Evolutionary conservation across 148 eudicot species (phyloP).

Genomic region (Camellia granthamiana): DNA sequence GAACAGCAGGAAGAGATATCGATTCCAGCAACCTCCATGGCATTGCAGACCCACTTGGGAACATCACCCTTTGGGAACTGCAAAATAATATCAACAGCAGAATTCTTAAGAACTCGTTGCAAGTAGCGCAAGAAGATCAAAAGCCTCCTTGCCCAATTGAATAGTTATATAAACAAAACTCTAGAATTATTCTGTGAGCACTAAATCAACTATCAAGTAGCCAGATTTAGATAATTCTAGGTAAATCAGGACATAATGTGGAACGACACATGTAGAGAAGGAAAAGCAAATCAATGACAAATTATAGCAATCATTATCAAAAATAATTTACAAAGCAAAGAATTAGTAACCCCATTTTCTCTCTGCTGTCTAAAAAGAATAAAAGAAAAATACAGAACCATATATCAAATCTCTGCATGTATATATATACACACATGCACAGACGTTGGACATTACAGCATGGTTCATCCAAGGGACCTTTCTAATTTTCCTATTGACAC

Average conservation of each 20-base stretch:
- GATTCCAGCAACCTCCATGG: conserved; percentile 87
- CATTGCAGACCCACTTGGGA: conserved; percentile 86
- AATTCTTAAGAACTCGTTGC: too few species aligned
- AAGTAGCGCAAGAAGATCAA: too few species aligned
- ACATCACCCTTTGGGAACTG: conserved; percentile 88
- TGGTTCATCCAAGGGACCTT: too few species aligned
- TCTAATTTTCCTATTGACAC: too few species aligned
- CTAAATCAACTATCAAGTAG: too few species aligned
- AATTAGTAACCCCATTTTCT: background rate
- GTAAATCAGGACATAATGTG: background rate
- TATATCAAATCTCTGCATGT: background rate
- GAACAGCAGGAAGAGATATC: conserved; percentile 69
- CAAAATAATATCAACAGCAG: background rate
- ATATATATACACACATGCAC: too few species aligned
- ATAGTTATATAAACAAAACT: too few species aligned
- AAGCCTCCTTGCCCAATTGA: background rate
- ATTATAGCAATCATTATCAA: background rate
- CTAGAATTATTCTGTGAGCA: too few species aligned
- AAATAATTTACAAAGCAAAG: background rate
- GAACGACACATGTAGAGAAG: background rate
- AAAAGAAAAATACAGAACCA: background rate
- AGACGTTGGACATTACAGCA: too few species aligned
- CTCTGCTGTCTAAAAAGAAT: background rate
- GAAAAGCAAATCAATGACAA: too few species aligned
- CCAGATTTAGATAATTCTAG: too few species aligned